Percentiles rank a stretch among this genome's conserved stretches.
Evolutionary conservation across 2,329 filamentous ascomycete genomes (phyloP).

Genomic region (Verruconis gallopava): DNA sequence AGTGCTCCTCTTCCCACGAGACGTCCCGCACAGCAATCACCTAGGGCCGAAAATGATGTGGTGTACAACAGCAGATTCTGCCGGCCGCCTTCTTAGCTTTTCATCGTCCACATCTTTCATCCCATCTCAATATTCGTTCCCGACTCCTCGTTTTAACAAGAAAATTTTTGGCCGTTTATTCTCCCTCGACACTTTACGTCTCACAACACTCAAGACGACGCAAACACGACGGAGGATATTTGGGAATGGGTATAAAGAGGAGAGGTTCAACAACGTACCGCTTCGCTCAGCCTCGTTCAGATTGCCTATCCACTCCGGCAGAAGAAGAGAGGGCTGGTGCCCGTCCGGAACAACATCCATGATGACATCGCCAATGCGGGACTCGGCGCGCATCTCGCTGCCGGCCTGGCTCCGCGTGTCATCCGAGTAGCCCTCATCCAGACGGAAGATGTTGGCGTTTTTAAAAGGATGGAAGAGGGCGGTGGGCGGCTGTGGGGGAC

Average conservation of each 20-base stretch:
- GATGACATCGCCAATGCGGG: constrained; percentile 16
- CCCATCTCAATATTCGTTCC: too few species aligned
- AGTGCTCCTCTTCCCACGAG: too few species aligned
- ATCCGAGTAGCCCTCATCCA: constrained; percentile 82
- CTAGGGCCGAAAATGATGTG: not conserved
- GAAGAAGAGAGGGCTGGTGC: constrained; percentile 23
- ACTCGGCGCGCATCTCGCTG: constrained; percentile 28
- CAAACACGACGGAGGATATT: too few species aligned
- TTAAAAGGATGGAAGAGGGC: constrained; percentile 6
- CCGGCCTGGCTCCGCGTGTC: constrained; percentile 43
- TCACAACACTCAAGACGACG: too few species aligned
- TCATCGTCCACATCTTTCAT: too few species aligned
- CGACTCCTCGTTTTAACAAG: too few species aligned
- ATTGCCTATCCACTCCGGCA: constrained; percentile 42
- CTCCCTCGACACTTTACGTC: too few species aligned
- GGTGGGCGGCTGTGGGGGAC: constrained; percentile 1
- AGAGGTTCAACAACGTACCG: constrained; percentile 28
- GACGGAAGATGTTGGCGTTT: constrained; percentile 15
- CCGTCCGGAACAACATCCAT: constrained; percentile 22
- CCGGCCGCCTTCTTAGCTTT: too few species aligned
- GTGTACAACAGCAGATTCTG: too few species aligned
- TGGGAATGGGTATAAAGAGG: not conserved
- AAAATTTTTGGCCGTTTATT: too few species aligned
- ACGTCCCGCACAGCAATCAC: too few species aligned
- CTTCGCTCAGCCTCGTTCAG: constrained; percentile 42